Evolutionary conservation across 495 filamentous ascomycete genomes (phyloP), one percentile per base, ranked within the genome.

Genomic region (Aspergillus haitiensis): DNA sequence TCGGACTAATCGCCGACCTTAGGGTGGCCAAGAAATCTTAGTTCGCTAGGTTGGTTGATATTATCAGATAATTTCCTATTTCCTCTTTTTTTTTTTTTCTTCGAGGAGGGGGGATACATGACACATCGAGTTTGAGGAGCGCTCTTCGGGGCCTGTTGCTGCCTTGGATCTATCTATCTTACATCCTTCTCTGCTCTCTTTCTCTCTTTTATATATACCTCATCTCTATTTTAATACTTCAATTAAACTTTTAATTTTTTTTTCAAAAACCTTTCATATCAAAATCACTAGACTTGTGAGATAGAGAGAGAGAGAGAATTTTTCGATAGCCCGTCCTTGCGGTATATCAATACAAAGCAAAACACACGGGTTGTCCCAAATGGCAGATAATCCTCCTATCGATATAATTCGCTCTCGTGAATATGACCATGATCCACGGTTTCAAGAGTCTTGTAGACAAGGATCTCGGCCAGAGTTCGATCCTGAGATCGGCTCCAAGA

Each of bases 331-430:
- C 21, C 1, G 21, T 3, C 21, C 44, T 47, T 21, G 44, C 44
- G 6, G 8, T 42, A 42, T 42, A 8, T 42, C 8, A 13, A 42
- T 42, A 27, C 21, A 27, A 3, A 27, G 1, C 39, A 8, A 11
- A 11, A 8, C 33, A 44, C 46, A 9, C 9, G 31, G 10, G 13
- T 5, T 39, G 33, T 37, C 37, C 15, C 58, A 63, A 16, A 77
- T 77, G 75, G 63, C 70, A 13, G 73, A 75, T 45, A 71, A 73
- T 68, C 52, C 62, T 16, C 67, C 75, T 27, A 67, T 75, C 34
- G 73, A 77, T 59, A 68, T 72, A 13, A 71, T 73, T 18, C 69
- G 52, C 32, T 75, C 73, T 7, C 69, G 67, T 47, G 63, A 71
- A 8, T 54, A 68, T 50, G 67, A 70, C 18, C 45, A 58, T 4